phyloP scores from a whole-genome alignment of 2,329 filamentous ascomycete species.

The Pestalotiopsis sp. region DNA sequence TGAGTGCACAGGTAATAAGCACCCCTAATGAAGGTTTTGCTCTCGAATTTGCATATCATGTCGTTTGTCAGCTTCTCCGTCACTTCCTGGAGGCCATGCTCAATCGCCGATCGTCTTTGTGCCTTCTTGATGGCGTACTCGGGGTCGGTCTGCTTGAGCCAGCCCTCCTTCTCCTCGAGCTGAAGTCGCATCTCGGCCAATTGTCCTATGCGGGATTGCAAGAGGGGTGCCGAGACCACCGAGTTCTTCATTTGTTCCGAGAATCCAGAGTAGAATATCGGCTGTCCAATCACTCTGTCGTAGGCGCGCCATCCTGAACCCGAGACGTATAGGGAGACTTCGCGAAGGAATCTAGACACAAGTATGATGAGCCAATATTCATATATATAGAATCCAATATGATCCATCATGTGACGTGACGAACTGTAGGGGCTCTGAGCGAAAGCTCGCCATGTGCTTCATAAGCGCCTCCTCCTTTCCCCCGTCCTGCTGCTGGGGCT shows the following conservation, averaged over 20 bases:
- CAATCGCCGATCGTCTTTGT: slow-evolving; percentile 64
- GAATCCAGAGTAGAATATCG: slow-evolving; percentile 91
- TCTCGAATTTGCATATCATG: slow-evolving; percentile 99
- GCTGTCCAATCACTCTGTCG: slow-evolving; percentile 85
- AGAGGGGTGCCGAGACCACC: slow-evolving; percentile 74
- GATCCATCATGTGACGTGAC: slow-evolving; percentile 28
- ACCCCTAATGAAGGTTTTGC: slow-evolving; percentile 85
- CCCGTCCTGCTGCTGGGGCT: slow-evolving; percentile 43
- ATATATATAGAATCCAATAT: background rate
- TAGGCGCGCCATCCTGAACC: slow-evolving; percentile 96
- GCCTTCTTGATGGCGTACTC: slow-evolving; percentile 54
- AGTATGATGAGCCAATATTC: slow-evolving; percentile 41
- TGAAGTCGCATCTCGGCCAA: slow-evolving; percentile 74
- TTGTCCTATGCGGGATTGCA: slow-evolving; percentile 74
- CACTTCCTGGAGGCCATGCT: slow-evolving; percentile 74
- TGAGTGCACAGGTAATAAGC: slow-evolving; percentile 91
- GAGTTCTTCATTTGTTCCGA: slow-evolving; percentile 83
- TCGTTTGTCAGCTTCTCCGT: slow-evolving; percentile 85
- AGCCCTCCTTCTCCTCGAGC: slow-evolving; percentile 76
- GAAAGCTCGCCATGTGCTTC: slow-evolving; percentile 85
- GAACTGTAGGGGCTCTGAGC: slow-evolving; percentile 62
- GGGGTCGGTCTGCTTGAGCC: slow-evolving; percentile 58
- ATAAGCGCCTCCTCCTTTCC: slow-evolving; percentile 72
- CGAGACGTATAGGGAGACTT: slow-evolving; percentile 90
- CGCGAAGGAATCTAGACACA: slow-evolving; percentile 70